Percentiles rank a stretch among this genome's conserved stretches.
Evolutionary conservation across 768 basidiomycete genomes (phyloP).

Genomic region (Lentinula aciculospora): DNA sequence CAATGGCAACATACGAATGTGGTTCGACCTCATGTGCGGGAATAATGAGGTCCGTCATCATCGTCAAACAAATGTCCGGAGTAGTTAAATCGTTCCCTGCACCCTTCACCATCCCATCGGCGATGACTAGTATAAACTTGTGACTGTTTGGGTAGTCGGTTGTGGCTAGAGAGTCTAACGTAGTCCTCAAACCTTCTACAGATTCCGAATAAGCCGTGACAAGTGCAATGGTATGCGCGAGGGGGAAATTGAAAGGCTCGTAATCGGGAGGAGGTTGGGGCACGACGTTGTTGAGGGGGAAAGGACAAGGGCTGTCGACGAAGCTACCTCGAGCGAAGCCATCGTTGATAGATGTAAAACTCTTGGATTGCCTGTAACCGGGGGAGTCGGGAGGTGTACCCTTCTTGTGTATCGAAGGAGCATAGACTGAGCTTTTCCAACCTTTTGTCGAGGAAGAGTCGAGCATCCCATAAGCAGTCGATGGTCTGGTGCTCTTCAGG

Average conservation of each 20-base stretch:
- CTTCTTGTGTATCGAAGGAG: constrained; percentile 42
- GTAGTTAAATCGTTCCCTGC: constrained; percentile 85
- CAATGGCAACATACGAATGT: constrained; percentile 96
- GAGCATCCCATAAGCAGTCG: constrained; percentile 62
- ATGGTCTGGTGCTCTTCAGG: constrained; percentile 47
- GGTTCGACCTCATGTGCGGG: constrained; percentile 80
- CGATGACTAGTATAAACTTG: constrained; percentile 92
- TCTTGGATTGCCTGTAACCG: constrained; percentile 67
- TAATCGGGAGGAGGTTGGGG: constrained; percentile 89
- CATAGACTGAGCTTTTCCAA: constrained; percentile 46
- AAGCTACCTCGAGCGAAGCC: constrained; percentile 41
- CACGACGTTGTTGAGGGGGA: constrained; percentile 86
- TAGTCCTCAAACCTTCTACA: constrained; percentile 92
- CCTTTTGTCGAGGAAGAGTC: constrained; percentile 44
- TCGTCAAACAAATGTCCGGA: constrained; percentile 87
- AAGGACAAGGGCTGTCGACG: constrained; percentile 76
- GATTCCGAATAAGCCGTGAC: constrained; percentile 99
- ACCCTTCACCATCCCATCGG: constrained; percentile 98
- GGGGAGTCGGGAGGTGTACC: constrained; percentile 72
- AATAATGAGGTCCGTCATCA: constrained; percentile 96
- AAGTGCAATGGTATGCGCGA: constrained; percentile 89
- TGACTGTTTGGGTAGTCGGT: constrained; percentile 99
- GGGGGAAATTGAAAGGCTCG: constrained; percentile 94
- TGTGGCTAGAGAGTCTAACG: constrained; percentile 95
- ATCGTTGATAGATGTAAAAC: constrained; percentile 71